Evolutionary conservation across 116 monocot species (phyloP).

Genomic region (Zostera marina): DNA sequence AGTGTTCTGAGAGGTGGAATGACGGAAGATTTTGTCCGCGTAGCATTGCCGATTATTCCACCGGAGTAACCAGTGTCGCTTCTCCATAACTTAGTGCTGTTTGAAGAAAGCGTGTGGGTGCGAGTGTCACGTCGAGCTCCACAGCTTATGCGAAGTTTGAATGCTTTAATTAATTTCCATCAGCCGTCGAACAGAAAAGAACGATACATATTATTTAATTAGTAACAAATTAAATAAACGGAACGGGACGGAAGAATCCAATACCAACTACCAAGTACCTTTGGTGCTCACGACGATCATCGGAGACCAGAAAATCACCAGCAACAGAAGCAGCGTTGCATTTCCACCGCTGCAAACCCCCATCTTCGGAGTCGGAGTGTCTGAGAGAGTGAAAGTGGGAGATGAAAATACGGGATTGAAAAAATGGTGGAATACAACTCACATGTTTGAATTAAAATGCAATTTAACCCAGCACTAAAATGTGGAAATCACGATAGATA

Average conservation of each 20-base stretch:
- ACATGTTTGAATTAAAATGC: too few relatives aligned
- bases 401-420: too few relatives aligned
- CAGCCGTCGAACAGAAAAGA: neutral
- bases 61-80: constrained; percentile 80
- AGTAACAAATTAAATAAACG: neutral
- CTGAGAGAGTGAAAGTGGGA: neutral
- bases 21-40: constrained; percentile 27
- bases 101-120: constrained; percentile 34
- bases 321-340: neutral
- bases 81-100: constrained; percentile 39
- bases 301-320: neutral
- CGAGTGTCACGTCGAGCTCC: constrained; percentile 46
- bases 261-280: neutral
- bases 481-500: too few relatives aligned
- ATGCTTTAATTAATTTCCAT: constrained; percentile 34
- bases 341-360: neutral
- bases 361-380: neutral
- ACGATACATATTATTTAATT: too few relatives aligned
- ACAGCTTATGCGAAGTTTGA: constrained; percentile 74
- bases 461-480: too few relatives aligned
- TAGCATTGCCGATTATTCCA: constrained; percentile 58
- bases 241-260: too few relatives aligned
- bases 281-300: neutral
- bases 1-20: constrained; percentile 70
- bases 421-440: too few relatives aligned